These are phyloP conservation scores for Aspergillus funiculosus DNA, from an alignment of 495 filamentous ascomycete species.

Conservation along the genomic window DNA sequence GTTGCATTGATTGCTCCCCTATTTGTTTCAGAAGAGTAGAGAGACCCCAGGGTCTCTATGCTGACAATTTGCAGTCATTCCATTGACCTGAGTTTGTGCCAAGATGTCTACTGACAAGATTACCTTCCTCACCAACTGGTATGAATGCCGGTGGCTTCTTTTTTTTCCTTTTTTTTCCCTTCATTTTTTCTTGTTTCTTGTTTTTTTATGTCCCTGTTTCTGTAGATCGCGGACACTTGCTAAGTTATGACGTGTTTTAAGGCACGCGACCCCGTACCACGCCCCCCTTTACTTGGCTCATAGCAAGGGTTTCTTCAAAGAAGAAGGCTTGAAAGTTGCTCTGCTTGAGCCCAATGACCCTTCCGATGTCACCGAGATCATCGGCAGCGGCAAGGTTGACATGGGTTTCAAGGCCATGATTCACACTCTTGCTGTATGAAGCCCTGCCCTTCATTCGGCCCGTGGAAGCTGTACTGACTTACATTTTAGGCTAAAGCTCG, in stretches of 20 bases:
- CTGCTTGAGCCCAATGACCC: conserved; percentile 67
- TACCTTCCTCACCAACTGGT: conserved; percentile 70
- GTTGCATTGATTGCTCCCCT: conserved; percentile 50
- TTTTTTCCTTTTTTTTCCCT: not conserved
- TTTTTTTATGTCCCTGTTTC: too few relatives aligned
- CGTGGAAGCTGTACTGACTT: not conserved
- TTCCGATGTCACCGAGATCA: conserved; percentile 66
- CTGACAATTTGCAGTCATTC: conserved; percentile 21
- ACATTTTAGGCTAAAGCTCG: conserved; percentile 55
- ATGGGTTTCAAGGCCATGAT: conserved; percentile 76
- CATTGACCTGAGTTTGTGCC: conserved; percentile 32
- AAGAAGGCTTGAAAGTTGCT: conserved; percentile 65
- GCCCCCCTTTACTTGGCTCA: conserved; percentile 66
- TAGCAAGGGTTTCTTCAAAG: conserved; percentile 62
- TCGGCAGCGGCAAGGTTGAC: conserved; percentile 64
- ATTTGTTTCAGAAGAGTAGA: conserved; percentile 11
- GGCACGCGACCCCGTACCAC: conserved; percentile 71
- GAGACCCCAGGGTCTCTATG: conserved; percentile 14
- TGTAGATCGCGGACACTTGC: conserved; percentile 18
- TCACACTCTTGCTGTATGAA: conserved; percentile 58
- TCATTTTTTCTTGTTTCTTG: too few relatives aligned
- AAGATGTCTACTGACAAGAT: conserved; percentile 71
- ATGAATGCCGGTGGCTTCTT: conserved; percentile 15
- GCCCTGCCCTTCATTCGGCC: not conserved
- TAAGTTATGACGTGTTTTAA: conserved; percentile 27